Percentiles rank a stretch among this genome's conserved stretches.
Evolutionary conservation across 371 early-diverging fungal species (phyloP).

Genomic region (Mucor irregularis): DNA sequence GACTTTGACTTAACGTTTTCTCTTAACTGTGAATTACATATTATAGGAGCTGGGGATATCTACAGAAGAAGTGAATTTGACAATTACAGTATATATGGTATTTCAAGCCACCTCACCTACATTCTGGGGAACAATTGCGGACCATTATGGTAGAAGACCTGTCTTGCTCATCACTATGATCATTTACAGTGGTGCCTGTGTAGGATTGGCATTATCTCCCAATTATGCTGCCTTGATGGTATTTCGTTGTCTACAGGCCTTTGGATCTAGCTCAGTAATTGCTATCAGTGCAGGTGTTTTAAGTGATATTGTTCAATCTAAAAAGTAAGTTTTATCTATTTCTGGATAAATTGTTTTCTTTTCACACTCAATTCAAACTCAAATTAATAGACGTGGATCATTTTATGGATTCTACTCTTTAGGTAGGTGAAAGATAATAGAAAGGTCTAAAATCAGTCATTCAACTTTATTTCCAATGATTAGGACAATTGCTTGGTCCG

Average conservation of each 20-base stretch:
- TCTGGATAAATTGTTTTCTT: neutral
- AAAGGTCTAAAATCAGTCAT: too few relatives aligned
- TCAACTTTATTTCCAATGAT: too few relatives aligned
- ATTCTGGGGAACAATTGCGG: conserved; percentile 66
- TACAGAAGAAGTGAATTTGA: conserved; percentile 21
- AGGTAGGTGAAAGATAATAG: too few relatives aligned
- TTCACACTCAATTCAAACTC: conserved; percentile 39
- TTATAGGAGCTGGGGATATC: conserved; percentile 23
- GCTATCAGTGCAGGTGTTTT: conserved; percentile 39
- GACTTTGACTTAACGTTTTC: neutral
- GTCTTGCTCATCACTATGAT: conserved; percentile 57
- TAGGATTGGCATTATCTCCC: conserved; percentile 55
- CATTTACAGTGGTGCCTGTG: conserved; percentile 53
- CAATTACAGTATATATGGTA: conserved; percentile 32
- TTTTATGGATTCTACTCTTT: conserved; percentile 55
- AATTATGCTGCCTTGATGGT: conserved; percentile 52
- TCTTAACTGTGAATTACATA: neutral
- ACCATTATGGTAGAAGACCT: conserved; percentile 57
- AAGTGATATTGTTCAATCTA: conserved; percentile 7
- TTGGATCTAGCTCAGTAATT: conserved; percentile 63
- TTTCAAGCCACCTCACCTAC: conserved; percentile 33
- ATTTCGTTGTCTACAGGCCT: conserved; percentile 61
- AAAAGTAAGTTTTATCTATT: neutral
- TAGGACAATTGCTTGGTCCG: conserved; percentile 40
- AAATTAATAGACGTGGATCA: conserved; percentile 64